phyloP scores from a whole-genome alignment of 331 rosid genomes.

The Malus hybrid region DNA sequence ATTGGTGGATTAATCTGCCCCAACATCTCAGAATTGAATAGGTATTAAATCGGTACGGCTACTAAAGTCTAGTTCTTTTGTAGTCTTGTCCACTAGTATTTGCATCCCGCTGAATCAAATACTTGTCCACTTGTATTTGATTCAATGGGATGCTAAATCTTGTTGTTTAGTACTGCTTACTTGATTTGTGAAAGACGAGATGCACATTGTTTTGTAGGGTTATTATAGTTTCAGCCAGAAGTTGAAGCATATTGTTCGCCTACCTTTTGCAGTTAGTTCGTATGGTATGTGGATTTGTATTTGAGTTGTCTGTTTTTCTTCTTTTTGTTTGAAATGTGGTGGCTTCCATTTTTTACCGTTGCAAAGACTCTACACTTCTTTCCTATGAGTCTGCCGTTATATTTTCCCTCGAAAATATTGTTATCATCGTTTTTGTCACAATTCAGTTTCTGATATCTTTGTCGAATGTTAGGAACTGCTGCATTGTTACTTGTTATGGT shows the following conservation, averaged over 20 bases:
- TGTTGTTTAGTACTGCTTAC: neutral
- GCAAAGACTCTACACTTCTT: neutral
- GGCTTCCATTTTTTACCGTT: neutral
- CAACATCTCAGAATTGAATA: neutral
- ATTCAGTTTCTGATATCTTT: constrained; percentile 4
- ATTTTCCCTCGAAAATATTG: neutral
- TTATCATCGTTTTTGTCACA: neutral
- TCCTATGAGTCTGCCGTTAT: too few species aligned
- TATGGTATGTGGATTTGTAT: constrained; percentile 54
- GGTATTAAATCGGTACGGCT: too few species aligned
- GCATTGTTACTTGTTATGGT: constrained; percentile 85
- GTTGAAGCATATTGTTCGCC: constrained; percentile 86
- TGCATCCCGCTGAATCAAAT: too few species aligned
- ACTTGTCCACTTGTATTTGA: neutral
- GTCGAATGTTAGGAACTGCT: constrained; percentile 91
- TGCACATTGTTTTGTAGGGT: constrained; percentile 44
- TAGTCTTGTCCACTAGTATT: too few species aligned
- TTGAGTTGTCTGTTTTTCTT: neutral
- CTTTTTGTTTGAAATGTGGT: neutral
- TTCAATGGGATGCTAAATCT: neutral
- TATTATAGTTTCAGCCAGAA: constrained; percentile 99
- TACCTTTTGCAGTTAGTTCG: constrained; percentile 82
- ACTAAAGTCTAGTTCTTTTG: too few species aligned
- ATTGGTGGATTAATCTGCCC: neutral
- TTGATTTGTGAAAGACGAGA: constrained; percentile 4